Evolutionary conservation across 257 asterid species (phyloP), one percentile per base, ranked within the genome.

Genomic region (Nicotiana knightiana): DNA sequence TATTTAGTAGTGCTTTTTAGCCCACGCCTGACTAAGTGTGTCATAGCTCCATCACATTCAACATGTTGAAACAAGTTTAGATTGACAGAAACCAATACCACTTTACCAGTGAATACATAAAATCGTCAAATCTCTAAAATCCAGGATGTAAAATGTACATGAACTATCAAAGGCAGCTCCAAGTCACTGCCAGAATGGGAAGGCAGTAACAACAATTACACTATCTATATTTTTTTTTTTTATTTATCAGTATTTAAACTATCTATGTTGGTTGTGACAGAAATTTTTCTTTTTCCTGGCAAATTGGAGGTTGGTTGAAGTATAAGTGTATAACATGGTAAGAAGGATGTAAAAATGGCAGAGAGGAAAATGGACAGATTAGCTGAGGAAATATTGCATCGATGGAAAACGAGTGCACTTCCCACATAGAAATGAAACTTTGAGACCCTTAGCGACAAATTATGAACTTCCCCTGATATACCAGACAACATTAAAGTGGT

Each of bases 351-450:
- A 18, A 12, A 11, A 15, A 15, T 24, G 73, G 80, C 26, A 48
- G 26, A 73, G 63, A 75, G 26, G 79, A 73, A 13, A 48, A 11
- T 37, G 16, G 43, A 48, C 79, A 73, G 63, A 75, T 15, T 11
- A 26, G 43, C 62, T 24, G 62, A 73, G 62, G 6, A 6, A 73
- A 46, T 48, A 48, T 48, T 2, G 62, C 33, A 73, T 33, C 4
- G 79, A 43, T 12, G 78, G 59, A 71, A 0, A 48, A 75, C 5
- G 6, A 51, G 16, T 51, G 63, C 46, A 21, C 79, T 75, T 51
- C 43, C 79, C 79, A 75, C 79, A 75, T 48, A 57, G 43, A 75
- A 46, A 18, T 48, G 79, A 75, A 75, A 51, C 79, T 48, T 48
- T 26, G 16, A 24, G 39, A 26, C 79, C 21, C 76, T 67, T 33